These are phyloP conservation scores for Erythrobasidium hasegawianum DNA, from an alignment of 1,284 basidiomycete species.

Conservation along the genomic window DNA sequence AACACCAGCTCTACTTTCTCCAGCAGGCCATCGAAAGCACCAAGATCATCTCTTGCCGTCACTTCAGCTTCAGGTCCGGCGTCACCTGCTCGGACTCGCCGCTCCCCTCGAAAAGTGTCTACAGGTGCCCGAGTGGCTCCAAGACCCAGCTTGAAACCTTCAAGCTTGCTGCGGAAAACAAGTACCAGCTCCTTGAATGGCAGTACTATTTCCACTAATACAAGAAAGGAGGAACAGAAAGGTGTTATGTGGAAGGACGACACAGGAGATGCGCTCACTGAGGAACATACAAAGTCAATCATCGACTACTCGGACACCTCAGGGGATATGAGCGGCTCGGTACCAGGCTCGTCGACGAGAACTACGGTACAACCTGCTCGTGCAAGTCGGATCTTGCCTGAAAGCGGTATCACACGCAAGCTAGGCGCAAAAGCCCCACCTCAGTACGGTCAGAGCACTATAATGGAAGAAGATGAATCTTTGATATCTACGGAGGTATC, in stretches of 20 bases:
- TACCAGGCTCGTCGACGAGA: background rate
- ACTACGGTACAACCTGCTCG: constrained; percentile 2
- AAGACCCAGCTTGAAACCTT: constrained; percentile 13
- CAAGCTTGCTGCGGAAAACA: constrained; percentile 3
- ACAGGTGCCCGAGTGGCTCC: constrained; percentile 10
- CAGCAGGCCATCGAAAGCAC: background rate
- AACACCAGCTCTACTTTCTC: no score
- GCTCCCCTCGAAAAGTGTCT: constrained; percentile 15
- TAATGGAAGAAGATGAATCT: constrained; percentile 24
- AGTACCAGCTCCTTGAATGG: background rate
- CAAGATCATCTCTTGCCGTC: background rate
- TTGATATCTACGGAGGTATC: background rate
- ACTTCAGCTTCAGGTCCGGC: background rate
- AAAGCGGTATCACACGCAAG: no score
- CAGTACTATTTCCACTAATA: background rate
- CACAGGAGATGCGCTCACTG: constrained; percentile 19
- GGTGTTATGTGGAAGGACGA: constrained; percentile 35
- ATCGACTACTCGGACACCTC: constrained; percentile 23
- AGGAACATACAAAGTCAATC: constrained; percentile 31
- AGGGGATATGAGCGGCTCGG: background rate
- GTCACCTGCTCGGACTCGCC: background rate
- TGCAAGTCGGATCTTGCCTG: background rate
- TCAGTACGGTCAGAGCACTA: background rate
- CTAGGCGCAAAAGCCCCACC: background rate
- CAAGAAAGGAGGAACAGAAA: constrained; percentile 28